Evolutionary conservation across 192 early-diverging fungal genomes (phyloP), one percentile per base, ranked within the genome.

Genomic region (Coemansia sp.): DNA sequence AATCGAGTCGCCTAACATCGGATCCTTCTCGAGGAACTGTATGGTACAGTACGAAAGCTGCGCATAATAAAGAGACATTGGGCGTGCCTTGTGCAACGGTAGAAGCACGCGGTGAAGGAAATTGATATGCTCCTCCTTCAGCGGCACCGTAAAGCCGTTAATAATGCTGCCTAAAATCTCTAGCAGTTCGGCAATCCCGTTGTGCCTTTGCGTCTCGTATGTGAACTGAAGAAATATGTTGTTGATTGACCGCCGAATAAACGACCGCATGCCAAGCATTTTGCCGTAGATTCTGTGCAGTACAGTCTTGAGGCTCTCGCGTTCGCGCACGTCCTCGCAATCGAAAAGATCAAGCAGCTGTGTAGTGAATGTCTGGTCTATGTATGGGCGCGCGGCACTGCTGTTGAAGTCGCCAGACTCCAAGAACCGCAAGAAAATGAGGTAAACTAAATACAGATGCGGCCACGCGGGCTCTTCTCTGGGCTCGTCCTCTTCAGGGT

Each of bases 121-220:
- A 28, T 89, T 90, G 81, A 96, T 95, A 84, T 99, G 97, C 83
- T 99, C 97, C 59, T 98, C 94, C 76, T 99, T 99, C 40, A 99
- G 84, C 43, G 97, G 97, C 26, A 98, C 84, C 2, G 97, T 96
- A 74, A 99, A 99, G 20, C 97, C 97, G 75, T 99, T 99, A 83
- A 99, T 99, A 68, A 99, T 99, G 84, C 97, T 99, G 67, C 97
- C 97, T 26, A 99, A 84, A 68, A 99, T 99, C 78, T 99, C 97
- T 20, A 99, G 75, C 58, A 99, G 81, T 79, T 99, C 97, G 5
- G 97, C 95, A 66, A 99, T 94, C 35, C 97, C 97, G 73, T 98
- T 98, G 81, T 98, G 97, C 33, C 91, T 71, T 67, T 98, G 96
- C 55, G 87, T 90, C 74, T 99, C 96, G 80, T 99, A 99, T 49